These are phyloP conservation scores for Pleurotus salmoneostramineus DNA, from an alignment of 768 basidiomycete species.

Conservation along the genomic window DNA sequence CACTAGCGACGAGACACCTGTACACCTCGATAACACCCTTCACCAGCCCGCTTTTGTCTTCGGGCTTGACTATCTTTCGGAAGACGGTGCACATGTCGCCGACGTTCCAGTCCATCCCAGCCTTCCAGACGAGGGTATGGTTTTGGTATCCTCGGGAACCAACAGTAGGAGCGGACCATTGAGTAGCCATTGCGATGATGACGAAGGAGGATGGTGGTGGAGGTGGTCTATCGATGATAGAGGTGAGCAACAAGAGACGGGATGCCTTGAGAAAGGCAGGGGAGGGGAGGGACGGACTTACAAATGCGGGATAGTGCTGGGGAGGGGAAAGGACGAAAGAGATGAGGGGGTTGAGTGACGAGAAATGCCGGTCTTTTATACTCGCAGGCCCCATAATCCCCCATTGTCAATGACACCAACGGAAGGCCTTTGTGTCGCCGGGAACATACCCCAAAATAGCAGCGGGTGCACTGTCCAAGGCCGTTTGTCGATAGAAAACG, in stretches of 20 bases:
- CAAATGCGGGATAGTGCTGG: neutral
- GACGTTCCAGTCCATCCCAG: neutral
- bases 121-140: neutral
- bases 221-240: neutral
- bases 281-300: neutral
- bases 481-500: neutral
- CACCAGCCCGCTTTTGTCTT: too few relatives aligned
- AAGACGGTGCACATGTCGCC: slow-evolving; percentile 2
- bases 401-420: neutral
- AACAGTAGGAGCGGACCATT: neutral
- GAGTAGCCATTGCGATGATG: neutral
- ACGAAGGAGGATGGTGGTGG: neutral
- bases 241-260: neutral
- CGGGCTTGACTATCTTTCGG: too few relatives aligned
- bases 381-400: neutral
- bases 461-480: too few relatives aligned
- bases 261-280: neutral
- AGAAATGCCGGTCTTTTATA: neutral
- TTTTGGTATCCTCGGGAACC: neutral
- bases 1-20: neutral
- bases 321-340: neutral
- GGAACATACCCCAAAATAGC: too few relatives aligned
- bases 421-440: too few relatives aligned
- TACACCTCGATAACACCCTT: neutral
- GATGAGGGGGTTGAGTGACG: neutral